Base-by-base conservation (phyloP, 352 stramenopile species). In the Pythium aristosporum region DNA sequence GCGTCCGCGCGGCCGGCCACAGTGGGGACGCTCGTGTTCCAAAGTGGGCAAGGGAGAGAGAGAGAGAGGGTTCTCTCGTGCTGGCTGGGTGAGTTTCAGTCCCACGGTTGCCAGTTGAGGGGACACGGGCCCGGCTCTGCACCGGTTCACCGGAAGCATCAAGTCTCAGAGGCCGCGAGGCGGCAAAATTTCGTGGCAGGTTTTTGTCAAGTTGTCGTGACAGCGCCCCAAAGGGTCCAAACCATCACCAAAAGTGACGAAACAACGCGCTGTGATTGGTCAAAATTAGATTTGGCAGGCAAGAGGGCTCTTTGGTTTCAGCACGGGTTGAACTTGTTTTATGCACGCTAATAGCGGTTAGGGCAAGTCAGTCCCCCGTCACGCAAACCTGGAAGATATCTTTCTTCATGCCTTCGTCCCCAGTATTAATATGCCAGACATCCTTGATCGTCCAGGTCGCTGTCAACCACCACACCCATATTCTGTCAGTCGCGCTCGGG, bases 291-390 rank as follows among this genome's bases (percentile, higher is more conserved):
- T 11, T 39, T 7, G 11, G 34, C 8, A 10, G 6, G 39, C 21
- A 20, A 46, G 18, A 30, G 3, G 25, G 25, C 25, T 30, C 25
- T 46, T 7, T 9, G 39, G 13, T 18, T 18, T 46, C 39, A 46
- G 13, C 18, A 42, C n/a, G n/a, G 52, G 52, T 59, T 59, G 52
- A 59, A 59, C 52, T 49, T 59, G 25, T 49, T 59, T 49, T 59
- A 32, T 59, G 36, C 36, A 49, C n/a, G 30, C 13, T 21, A 46
- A 46, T 8, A 46, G 59, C 13, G 60, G 42, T 49, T 67, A 61
- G 60, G 60, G 60, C 51, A 56, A 67, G 50, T 60, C 60, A 65
- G 58, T 57, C 21, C 44, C 41, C 41, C 41, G 13, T 46, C 41
- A 46, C 3, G 13, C 13, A n/a, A 46, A 46, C n/a, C 8, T 46